phyloP scores from a whole-genome alignment of 768 basidiomycete genomes.

The Mycena olivaceomarginata region DNA sequence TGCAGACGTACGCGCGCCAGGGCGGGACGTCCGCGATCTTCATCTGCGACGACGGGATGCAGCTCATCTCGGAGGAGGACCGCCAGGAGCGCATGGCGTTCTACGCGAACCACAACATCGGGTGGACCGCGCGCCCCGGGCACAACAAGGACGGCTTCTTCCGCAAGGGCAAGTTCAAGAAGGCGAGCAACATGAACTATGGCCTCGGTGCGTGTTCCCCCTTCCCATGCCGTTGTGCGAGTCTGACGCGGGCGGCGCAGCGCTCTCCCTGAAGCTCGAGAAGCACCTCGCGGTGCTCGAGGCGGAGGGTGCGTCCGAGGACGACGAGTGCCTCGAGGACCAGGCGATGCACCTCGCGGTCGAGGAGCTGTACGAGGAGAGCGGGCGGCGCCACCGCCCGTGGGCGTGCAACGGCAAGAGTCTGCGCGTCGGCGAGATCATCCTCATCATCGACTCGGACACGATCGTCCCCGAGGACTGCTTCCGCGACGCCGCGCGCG shows the following conservation, averaged over 20 bases:
- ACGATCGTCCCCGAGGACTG: constrained; percentile 90
- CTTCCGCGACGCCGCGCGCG: constrained; percentile 91
- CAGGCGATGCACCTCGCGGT: constrained; percentile 83
- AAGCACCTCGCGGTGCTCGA: constrained; percentile 69
- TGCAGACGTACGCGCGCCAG: constrained; percentile 92
- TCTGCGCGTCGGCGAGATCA: constrained; percentile 85
- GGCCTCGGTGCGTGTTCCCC: constrained; percentile 62
- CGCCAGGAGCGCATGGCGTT: constrained; percentile 80
- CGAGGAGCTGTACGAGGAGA: constrained; percentile 82
- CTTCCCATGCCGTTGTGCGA: not conserved
- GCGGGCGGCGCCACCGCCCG: constrained; percentile 71
- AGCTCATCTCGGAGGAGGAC: constrained; percentile 79
- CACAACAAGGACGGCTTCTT: constrained; percentile 92
- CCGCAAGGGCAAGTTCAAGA: constrained; percentile 94
- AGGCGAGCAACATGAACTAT: constrained; percentile 89
- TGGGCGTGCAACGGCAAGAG: constrained; percentile 87
- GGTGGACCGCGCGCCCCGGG: constrained; percentile 87
- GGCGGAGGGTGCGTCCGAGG: constrained; percentile 61
- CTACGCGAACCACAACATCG: constrained; percentile 87
- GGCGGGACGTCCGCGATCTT: constrained; percentile 89
- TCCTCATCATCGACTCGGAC: constrained; percentile 90
- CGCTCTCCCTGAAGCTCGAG: constrained; percentile 78
- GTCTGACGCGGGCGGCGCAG: constrained; percentile 41
- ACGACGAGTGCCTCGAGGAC: constrained; percentile 78
- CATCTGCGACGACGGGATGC: constrained; percentile 90